A percentile compares a stretch with the other conserved stretches of the same genome.
phyloP scores from a whole-genome alignment of 805 yeast genomes.

The Cephaloascus fragrans region DNA sequence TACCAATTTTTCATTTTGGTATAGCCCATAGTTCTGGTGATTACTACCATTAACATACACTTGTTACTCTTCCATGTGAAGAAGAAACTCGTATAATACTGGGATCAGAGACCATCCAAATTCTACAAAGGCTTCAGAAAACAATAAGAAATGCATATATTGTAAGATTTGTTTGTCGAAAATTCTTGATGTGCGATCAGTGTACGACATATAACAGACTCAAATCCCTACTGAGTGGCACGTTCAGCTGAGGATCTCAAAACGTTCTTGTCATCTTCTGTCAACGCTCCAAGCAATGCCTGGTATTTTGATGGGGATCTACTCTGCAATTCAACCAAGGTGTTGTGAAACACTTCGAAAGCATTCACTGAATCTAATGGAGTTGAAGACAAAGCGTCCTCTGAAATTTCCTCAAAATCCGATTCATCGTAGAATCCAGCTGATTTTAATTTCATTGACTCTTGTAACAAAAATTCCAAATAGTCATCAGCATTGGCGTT shows the following conservation, averaged over 20 bases:
- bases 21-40: too few relatives aligned
- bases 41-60: too few relatives aligned
- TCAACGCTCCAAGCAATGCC: constrained; percentile 28
- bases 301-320: constrained; percentile 39
- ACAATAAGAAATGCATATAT: too few relatives aligned
- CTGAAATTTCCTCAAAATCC: constrained; percentile 69
- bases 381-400: constrained; percentile 72
- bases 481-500: constrained; percentile 28
- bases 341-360: constrained; percentile 53
- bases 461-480: constrained; percentile 35
- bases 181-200: too few relatives aligned
- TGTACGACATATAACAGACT: too few relatives aligned
- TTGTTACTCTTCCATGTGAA: too few relatives aligned
- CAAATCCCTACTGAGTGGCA: too few relatives aligned
- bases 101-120: too few relatives aligned
- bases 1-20: too few relatives aligned
- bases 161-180: too few relatives aligned
- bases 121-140: too few relatives aligned
- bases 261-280: constrained; percentile 21
- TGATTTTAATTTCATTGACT: constrained; percentile 25
- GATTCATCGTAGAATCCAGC: constrained; percentile 35
- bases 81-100: too few relatives aligned
- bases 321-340: constrained; percentile 38
- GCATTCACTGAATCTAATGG: constrained; percentile 73
- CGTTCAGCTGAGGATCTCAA: constrained; percentile 17